Evolutionary conservation across 306 rosid species (phyloP), one percentile per base, ranked within the genome.

Genomic region (Myrica gale): DNA sequence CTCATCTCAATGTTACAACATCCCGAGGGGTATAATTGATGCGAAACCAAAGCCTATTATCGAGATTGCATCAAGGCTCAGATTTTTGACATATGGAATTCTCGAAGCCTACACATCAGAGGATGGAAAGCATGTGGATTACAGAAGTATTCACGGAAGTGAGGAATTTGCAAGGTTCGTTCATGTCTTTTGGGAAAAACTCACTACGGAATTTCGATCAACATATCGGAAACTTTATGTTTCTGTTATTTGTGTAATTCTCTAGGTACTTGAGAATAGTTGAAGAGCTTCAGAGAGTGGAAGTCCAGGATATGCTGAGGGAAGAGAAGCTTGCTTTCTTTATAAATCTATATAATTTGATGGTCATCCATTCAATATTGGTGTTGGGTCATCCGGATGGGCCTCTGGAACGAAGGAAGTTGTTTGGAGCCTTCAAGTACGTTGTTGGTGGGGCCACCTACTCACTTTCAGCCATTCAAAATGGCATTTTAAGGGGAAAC

Each of bases 281-380:
- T 7, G 96, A 90, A 82, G 98, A 92, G 92, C 96, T 94, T 65
- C 97, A 94, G 84, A 85, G 98, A 82, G 98, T 89, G 26, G 93
- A 95, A 85, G 67, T 89, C 69, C 86, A 76, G 69, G 86, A 84
- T 41, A 68, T 87, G 79, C 46, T 91, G 32, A 92, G 97, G 85
- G 98, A 95, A 79, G 96, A 95, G 81, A 92, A 84, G 77, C 95
- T 95, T 72, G 88, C 98, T 61, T 95, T 95, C 90, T 95, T 90
- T 72, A 86, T 95, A 77, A 95, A 95, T 89, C 96, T 95, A 56
- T 88, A 92, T 79, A 95, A 94, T 82, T 89, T 92, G 98, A 95
- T 92, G 97, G 93, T 89, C 74, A 90, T 95, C 80, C 98, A 90
- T 82, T 96, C 97, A 46, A 87, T 95, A 69, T 69, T 84, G 67